phyloP scores from a whole-genome alignment of 371 early-diverging fungal species.

The Phascolomyces articulosus region DNA sequence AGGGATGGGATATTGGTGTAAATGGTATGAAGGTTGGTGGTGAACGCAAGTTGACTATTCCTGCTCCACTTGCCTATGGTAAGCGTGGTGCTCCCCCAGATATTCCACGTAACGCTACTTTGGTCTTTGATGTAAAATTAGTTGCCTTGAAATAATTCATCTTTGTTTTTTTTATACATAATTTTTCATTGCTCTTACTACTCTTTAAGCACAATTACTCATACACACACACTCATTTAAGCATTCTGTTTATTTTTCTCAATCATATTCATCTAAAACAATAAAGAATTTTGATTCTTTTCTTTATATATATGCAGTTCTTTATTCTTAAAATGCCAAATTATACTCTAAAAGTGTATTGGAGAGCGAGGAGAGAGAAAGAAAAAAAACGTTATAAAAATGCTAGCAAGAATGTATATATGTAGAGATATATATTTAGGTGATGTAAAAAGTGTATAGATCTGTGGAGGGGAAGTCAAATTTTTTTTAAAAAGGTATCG shows the following conservation, averaged over 20 bases:
- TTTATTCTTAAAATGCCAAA: too few relatives aligned
- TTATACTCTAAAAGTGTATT: too few relatives aligned
- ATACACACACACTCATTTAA: neutral
- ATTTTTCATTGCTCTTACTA: neutral
- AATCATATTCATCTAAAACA: neutral
- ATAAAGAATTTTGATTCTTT: too few relatives aligned
- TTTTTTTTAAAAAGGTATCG: too few relatives aligned
- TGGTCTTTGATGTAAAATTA: slow-evolving; percentile 76
- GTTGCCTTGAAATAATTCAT: slow-evolving; percentile 25
- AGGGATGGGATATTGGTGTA: slow-evolving; percentile 93
- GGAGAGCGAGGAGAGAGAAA: too few relatives aligned
- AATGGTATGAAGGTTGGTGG: slow-evolving; percentile 92
- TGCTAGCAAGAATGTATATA: too few relatives aligned
- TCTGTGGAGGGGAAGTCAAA: too few relatives aligned
- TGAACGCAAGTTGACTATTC: slow-evolving; percentile 88
- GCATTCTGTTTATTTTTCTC: neutral
- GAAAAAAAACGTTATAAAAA: too few relatives aligned
- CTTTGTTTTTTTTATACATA: neutral
- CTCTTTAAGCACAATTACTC: neutral
- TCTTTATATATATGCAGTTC: too few relatives aligned
- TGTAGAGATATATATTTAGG: too few relatives aligned
- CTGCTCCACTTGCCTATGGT: slow-evolving; percentile 88
- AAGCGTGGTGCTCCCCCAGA: slow-evolving; percentile 85
- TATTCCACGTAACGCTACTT: slow-evolving; percentile 85
- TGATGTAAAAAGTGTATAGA: too few relatives aligned